These are phyloP conservation scores for Atkinsonella hypoxylon DNA, from an alignment of 2,329 filamentous ascomycete species.

Conservation along the genomic window DNA sequence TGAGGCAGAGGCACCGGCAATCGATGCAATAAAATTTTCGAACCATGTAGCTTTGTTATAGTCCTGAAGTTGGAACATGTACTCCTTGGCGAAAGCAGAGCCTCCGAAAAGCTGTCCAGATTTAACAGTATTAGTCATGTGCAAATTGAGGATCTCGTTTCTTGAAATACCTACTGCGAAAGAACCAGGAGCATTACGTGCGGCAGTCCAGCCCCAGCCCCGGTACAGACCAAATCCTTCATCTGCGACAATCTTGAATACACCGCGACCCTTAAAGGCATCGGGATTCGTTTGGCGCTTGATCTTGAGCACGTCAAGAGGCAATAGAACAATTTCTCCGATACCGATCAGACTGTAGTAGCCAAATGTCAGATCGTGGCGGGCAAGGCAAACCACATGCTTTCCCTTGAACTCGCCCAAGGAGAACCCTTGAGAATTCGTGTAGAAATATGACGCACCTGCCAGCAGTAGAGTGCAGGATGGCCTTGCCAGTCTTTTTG, in stretches of 20 bases:
- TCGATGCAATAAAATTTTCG: conserved; percentile 95
- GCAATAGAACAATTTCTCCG: conserved; percentile 89
- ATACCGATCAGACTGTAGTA: conserved; percentile 73
- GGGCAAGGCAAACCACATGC: not conserved
- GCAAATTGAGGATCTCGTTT: not conserved
- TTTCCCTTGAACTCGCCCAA: not conserved
- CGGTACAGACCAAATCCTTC: conserved; percentile 94
- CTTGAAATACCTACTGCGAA: conserved; percentile 63
- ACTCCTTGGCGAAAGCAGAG: conserved; percentile 95
- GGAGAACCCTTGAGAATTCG: not conserved
- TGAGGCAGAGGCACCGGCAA: conserved; percentile 90
- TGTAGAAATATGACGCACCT: conserved; percentile 38
- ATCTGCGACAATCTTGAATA: conserved; percentile 80
- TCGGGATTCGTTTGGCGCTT: conserved; percentile 99
- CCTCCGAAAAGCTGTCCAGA: conserved; percentile 80
- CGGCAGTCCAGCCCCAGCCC: conserved; percentile 95
- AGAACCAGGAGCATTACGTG: conserved; percentile 89
- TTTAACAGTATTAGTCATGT: not conserved
- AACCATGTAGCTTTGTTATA: conserved; percentile 93
- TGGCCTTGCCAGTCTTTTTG: conserved; percentile 93
- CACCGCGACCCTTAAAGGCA: conserved; percentile 85
- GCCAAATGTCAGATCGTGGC: not conserved
- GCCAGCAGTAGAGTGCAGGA: conserved; percentile 94
- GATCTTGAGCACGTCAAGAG: conserved; percentile 96
- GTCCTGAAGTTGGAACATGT: conserved; percentile 76